phyloP scores from a whole-genome alignment of 768 basidiomycete species.

The Mycena floridula region DNA sequence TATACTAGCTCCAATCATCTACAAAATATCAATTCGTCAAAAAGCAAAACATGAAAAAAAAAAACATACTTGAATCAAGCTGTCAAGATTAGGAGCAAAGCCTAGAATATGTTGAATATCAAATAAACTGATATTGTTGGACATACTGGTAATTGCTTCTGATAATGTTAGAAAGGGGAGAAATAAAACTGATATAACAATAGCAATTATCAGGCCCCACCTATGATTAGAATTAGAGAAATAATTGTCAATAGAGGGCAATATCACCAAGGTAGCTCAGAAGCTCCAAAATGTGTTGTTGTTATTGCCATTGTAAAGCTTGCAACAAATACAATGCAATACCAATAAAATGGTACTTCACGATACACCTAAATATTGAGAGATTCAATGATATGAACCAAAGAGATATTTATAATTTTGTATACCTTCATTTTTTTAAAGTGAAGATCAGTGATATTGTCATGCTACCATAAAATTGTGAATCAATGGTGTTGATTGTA shows the following conservation, averaged over 20 bases:
- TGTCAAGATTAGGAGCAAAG: no score
- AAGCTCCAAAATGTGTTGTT: conserved; percentile 3
- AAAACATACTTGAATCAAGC: no score
- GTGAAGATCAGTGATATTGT: conserved; percentile 8
- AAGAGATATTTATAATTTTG: conserved; percentile 2
- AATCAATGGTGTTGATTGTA: not conserved
- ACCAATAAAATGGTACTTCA: conserved; percentile 42
- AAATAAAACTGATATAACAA: not conserved
- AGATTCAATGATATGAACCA: not conserved
- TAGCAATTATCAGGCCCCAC: conserved; percentile 7
- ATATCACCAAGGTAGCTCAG: conserved; percentile 6
- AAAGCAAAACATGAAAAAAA: no score
- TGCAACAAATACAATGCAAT: conserved; percentile 10
- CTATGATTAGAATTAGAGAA: not conserved
- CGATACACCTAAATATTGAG: not conserved
- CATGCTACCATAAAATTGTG: not conserved
- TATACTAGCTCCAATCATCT: not conserved
- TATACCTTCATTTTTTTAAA: conserved; percentile 32
- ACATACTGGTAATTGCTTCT: not conserved
- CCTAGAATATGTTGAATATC: not conserved
- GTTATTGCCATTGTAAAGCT: conserved; percentile 4
- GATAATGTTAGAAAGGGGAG: conserved; percentile 1
- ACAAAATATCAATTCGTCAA: no score
- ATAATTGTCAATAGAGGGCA: not conserved
- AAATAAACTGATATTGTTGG: not conserved